These are phyloP conservation scores for Aspergillus japonicus DNA, from an alignment of 2,329 filamentous ascomycete genomes.

Conservation along the genomic window DNA sequence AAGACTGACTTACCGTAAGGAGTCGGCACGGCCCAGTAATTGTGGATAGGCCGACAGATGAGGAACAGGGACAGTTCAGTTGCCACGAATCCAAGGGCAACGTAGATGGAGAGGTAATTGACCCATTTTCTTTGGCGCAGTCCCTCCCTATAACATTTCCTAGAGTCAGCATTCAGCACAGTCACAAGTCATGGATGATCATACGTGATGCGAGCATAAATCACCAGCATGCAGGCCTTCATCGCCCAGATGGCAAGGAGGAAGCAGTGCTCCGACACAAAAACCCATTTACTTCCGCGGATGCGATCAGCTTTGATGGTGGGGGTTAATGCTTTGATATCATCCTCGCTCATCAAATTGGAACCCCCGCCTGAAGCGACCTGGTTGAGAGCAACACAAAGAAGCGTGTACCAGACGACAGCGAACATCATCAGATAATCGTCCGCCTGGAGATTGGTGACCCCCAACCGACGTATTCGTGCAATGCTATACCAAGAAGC, in stretches of 20 bases:
- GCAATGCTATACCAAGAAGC: slow-evolving; percentile 31
- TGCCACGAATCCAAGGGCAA: slow-evolving; percentile 47
- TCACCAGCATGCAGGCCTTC: slow-evolving; percentile 55
- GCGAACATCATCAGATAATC: slow-evolving; percentile 58
- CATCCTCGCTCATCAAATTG: slow-evolving; percentile 57
- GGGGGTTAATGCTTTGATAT: slow-evolving; percentile 48
- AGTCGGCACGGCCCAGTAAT: slow-evolving; percentile 54
- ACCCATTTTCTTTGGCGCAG: slow-evolving; percentile 37
- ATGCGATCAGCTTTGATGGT: slow-evolving; percentile 44
- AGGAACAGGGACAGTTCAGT: slow-evolving; percentile 52
- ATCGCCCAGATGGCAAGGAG: slow-evolving; percentile 54
- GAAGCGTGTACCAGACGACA: slow-evolving; percentile 55
- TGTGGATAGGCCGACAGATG: slow-evolving; percentile 51
- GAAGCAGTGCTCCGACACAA: slow-evolving; percentile 63
- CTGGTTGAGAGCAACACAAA: slow-evolving; percentile 56
- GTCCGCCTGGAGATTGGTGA: slow-evolving; percentile 54
- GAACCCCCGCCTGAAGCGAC: slow-evolving; percentile 57
- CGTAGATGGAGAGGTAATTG: slow-evolving; percentile 43
- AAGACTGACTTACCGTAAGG: slow-evolving; percentile 29
- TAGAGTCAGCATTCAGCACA: neutral
- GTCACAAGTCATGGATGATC: slow-evolving; percentile 2
- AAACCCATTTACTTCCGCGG: slow-evolving; percentile 61
- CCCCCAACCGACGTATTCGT: slow-evolving; percentile 44
- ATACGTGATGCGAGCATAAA: slow-evolving; percentile 53
- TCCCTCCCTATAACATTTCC: slow-evolving; percentile 25